Evolutionary conservation across 495 filamentous ascomycete species (phyloP), one percentile per base, ranked within the genome.

Genomic region (Cercophora scortea): DNA sequence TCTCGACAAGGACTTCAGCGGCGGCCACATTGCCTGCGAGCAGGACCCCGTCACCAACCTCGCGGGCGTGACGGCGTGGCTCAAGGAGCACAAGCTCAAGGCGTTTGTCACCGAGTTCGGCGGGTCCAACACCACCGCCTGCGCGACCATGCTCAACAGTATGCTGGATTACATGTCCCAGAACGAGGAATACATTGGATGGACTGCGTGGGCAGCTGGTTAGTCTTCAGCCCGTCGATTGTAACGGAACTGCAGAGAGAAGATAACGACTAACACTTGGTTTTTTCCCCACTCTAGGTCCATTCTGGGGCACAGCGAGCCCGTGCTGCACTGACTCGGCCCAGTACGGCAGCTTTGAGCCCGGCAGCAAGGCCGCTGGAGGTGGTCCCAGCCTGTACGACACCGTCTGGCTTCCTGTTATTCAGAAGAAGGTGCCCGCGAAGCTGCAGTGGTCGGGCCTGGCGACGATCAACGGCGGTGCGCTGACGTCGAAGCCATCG

Each of bases 91-190:
- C 59, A 63, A 67, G 34, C 69, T 75, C 41, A 79, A 77, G 62
- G 76, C 73, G 45, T 75, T 79, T 59, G 70, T 79, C 52, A 78
- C 75, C 39, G 75, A 79, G 52, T 79, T 79, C 52, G 75, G 76
- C 35, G 74, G 68, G 0, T 59, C 67, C 32, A 78, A 78, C 53
- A 76, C 71, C 43, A 74, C 74, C 1, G 64, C 59, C 33, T 78
- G 76, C 62, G 63, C 51, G n/a, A 51, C 45, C 19, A 73, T 74
- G 69, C 55, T 79, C 38, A 59, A 61, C 25, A 65, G 66, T 32
- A 66, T 77, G 17, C 48, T 78, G 56, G 67, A 76, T 45, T 79
- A 77, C 61, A 71, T 79, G 69, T 55, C 63, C 9, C 40, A 68
- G 42, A 78, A 79, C 54, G 66, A 69, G 6, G 75, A 70, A 47